Conservation (phyloP, 345 rosid genomes). For the Eucalyptus camaldulensis region DNA sequence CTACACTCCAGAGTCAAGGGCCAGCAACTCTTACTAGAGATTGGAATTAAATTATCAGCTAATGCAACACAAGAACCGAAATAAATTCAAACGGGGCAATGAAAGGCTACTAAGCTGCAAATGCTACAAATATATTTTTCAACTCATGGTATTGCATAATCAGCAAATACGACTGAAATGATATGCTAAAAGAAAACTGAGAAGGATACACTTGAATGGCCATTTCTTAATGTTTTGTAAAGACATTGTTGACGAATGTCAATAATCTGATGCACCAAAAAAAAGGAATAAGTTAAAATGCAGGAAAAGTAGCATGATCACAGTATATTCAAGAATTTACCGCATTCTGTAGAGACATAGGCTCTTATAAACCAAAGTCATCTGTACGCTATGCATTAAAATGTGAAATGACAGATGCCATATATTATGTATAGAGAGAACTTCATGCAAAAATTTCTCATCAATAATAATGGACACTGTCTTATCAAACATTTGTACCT, state of each 20-base stretch:
- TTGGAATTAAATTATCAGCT: not conserved
- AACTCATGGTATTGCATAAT: not conserved
- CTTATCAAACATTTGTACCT: constrained; percentile 24
- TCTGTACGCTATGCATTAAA: not conserved
- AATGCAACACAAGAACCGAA: not conserved
- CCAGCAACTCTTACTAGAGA: not conserved
- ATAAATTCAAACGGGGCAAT: not conserved
- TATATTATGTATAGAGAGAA: not conserved
- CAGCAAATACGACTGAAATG: not conserved
- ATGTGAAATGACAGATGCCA: not conserved
- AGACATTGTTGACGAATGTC: constrained; percentile 59
- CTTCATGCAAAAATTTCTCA: not conserved
- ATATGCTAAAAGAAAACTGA: not conserved
- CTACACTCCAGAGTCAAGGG: constrained; percentile 28
- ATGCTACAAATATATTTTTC: not conserved
- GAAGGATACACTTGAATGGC: constrained; percentile 88
- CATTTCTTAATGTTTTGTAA: constrained; percentile 76
- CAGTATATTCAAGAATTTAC: constrained; percentile 31
- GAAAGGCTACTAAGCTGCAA: not conserved
- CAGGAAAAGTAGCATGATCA: constrained; percentile 37
- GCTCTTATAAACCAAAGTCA: not conserved
- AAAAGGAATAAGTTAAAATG: not conserved
- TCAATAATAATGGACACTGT: not conserved
- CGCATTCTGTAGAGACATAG: not conserved
- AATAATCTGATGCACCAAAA: constrained; percentile 44